phyloP scores from a whole-genome alignment of 2,329 filamentous ascomycete species.

The Setomelanomma holmii region DNA sequence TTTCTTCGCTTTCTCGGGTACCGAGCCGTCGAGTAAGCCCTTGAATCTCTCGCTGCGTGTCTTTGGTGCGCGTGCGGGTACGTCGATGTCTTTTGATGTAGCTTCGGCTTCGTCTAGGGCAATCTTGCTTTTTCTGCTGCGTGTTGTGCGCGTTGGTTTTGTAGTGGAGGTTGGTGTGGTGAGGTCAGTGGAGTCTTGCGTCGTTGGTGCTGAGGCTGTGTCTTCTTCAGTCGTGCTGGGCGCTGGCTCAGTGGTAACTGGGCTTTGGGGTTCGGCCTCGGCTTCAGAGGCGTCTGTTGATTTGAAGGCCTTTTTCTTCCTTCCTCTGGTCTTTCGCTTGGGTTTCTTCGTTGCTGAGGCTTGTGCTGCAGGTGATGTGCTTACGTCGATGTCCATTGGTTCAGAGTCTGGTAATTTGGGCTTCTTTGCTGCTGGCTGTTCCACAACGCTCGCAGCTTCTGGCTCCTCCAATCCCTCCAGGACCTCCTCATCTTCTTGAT shows the following conservation, averaged over 20 bases:
- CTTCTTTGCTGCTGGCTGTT: constrained; percentile 17
- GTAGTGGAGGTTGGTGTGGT: not conserved
- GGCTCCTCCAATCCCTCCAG: constrained; percentile 23
- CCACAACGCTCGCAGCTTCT: not conserved
- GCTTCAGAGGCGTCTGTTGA: not conserved
- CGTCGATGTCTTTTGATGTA: not conserved
- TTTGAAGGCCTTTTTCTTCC: not conserved
- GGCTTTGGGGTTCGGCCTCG: not conserved
- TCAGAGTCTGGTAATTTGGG: constrained; percentile 12
- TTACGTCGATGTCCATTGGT: constrained; percentile 14
- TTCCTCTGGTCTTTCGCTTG: not conserved
- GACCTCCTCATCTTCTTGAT: constrained; percentile 18
- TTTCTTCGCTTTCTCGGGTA: not conserved
- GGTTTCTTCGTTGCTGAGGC: constrained; percentile 1
- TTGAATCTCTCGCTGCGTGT: constrained; percentile 35
- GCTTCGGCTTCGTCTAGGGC: constrained; percentile 1
- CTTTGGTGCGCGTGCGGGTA: constrained; percentile 19
- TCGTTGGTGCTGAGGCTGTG: no score
- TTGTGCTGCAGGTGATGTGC: constrained; percentile 4
- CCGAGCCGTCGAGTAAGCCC: constrained; percentile 27
- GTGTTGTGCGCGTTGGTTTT: constrained; percentile 11
- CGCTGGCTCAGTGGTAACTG: no score
- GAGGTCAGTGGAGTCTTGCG: no score
- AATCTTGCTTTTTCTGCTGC: constrained; percentile 1
- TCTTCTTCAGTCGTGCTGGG: no score